These are phyloP conservation scores for Pterocarpus santalinus DNA, from an alignment of 306 rosid genomes.

Conservation along the genomic window DNA sequence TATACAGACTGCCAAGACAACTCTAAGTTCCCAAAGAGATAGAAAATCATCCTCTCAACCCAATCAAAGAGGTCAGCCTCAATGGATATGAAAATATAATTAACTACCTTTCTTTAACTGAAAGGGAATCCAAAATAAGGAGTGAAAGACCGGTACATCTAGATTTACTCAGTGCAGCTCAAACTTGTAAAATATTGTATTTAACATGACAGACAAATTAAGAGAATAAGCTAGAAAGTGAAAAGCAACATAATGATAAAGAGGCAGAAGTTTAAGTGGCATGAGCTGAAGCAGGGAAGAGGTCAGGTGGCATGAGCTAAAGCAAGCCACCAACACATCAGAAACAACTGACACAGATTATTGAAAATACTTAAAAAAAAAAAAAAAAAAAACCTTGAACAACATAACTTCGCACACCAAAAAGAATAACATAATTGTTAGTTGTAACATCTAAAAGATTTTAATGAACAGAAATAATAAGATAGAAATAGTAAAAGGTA, in stretches of 20 bases:
- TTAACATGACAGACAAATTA: background rate
- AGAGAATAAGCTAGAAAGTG: background rate
- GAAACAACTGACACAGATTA: background rate
- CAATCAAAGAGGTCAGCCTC: slow-evolving; percentile 16
- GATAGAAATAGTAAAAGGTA: background rate
- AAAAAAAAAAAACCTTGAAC: background rate
- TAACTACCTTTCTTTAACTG: background rate
- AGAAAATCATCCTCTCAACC: slow-evolving; percentile 33
- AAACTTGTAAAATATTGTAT: no score
- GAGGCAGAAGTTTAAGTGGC: background rate
- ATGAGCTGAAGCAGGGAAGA: background rate
- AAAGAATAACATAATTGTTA: slow-evolving; percentile 13
- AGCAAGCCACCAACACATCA: background rate
- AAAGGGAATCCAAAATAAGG: background rate
- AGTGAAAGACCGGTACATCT: background rate
- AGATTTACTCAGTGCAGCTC: no score
- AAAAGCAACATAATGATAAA: background rate
- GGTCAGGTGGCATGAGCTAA: background rate
- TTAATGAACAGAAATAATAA: background rate
- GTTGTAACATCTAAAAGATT: background rate
- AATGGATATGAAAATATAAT: slow-evolving; percentile 29
- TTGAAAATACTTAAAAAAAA: no score
- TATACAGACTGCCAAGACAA: background rate
- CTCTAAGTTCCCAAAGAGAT: background rate
- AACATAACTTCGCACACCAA: background rate